Percentiles rank a stretch among this genome's conserved stretches.
Evolutionary conservation across 176 grass and related monocot genomes (phyloP).

Genomic region (Urochloa ruziziensis): DNA sequence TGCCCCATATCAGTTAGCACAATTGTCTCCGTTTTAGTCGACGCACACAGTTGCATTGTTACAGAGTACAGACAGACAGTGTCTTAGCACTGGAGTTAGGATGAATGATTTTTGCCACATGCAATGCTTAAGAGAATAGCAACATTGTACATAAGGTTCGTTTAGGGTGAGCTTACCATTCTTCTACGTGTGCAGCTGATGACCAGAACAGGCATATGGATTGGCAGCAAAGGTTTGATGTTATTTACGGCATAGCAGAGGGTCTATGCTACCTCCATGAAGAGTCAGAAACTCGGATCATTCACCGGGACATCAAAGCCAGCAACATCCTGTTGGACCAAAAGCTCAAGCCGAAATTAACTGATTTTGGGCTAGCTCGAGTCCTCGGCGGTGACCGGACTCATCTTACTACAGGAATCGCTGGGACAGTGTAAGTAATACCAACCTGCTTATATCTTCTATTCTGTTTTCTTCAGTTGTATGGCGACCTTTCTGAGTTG

Average conservation of each 20-base stretch:
- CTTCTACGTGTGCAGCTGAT: slow-evolving; percentile 19
- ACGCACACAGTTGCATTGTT: not conserved
- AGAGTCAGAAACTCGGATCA: slow-evolving; percentile 36
- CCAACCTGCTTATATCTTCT: not conserved
- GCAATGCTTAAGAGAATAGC: not conserved
- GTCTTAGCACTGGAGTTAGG: not conserved
- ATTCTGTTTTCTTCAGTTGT: not conserved
- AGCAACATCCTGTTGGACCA: slow-evolving; percentile 36
- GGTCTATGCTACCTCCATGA: slow-evolving; percentile 40
- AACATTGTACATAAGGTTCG: not conserved
- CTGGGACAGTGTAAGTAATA: slow-evolving; percentile 31
- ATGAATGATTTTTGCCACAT: not conserved
- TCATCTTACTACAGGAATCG: slow-evolving; percentile 36
- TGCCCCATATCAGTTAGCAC: not conserved
- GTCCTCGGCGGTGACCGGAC: slow-evolving; percentile 9
- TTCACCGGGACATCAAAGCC: slow-evolving; percentile 40
- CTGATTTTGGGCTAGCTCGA: slow-evolving; percentile 35
- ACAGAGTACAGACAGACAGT: not conserved
- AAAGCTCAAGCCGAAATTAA: slow-evolving; percentile 31
- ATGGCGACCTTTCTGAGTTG: not conserved
- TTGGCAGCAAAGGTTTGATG: slow-evolving; percentile 28
- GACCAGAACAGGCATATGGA: slow-evolving; percentile 13
- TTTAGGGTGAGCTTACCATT: too few relatives aligned
- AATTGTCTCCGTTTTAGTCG: not conserved
- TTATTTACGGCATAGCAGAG: slow-evolving; percentile 30